Percentiles rank a stretch among this genome's conserved stretches.
These are phyloP conservation scores for Ambrosiella beaveri DNA, from an alignment of 2,329 filamentous ascomycete species.

Conservation along the genomic window DNA sequence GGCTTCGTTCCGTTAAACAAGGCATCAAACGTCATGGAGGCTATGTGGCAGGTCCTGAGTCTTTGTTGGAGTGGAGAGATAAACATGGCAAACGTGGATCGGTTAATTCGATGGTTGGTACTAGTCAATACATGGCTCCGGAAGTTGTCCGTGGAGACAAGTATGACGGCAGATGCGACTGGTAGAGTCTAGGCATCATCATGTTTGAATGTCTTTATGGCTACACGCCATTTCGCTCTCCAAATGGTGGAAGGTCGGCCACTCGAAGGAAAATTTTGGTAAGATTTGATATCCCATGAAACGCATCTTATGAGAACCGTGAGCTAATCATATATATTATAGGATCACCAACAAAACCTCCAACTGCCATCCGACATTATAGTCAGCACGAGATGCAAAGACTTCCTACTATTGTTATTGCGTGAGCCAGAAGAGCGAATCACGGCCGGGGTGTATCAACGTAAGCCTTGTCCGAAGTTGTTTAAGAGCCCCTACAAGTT, in stretches of 20 bases:
- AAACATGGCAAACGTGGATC: slow-evolving; percentile 49
- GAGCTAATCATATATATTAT: neutral
- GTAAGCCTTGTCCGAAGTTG: slow-evolving; percentile 33
- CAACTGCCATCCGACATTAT: slow-evolving; percentile 45
- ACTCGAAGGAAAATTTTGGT: slow-evolving; percentile 78
- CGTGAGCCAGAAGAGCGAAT: slow-evolving; percentile 59
- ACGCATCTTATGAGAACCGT: neutral
- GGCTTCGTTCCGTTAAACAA: slow-evolving; percentile 22
- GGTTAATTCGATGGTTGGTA: slow-evolving; percentile 78
- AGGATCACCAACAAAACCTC: slow-evolving; percentile 56
- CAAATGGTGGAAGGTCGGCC: slow-evolving; percentile 50
- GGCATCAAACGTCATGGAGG: slow-evolving; percentile 17
- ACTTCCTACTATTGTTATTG: slow-evolving; percentile 57
- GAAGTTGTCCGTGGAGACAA: slow-evolving; percentile 68
- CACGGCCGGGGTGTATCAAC: slow-evolving; percentile 56
- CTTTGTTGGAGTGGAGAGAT: slow-evolving; percentile 53
- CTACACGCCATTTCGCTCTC: slow-evolving; percentile 72
- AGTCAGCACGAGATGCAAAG: slow-evolving; percentile 54
- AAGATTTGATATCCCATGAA: slow-evolving; percentile 13
- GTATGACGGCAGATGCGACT: slow-evolving; percentile 90
- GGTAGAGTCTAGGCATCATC: slow-evolving; percentile 92
- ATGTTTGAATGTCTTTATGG: slow-evolving; percentile 90
- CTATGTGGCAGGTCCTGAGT: slow-evolving; percentile 12
- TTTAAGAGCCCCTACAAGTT: slow-evolving; percentile 14
- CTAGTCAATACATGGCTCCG: slow-evolving; percentile 96